Evolutionary conservation across 1,284 basidiomycete genomes (phyloP), one percentile per base, ranked within the genome.

Genomic region (Volvariella surrecta): DNA sequence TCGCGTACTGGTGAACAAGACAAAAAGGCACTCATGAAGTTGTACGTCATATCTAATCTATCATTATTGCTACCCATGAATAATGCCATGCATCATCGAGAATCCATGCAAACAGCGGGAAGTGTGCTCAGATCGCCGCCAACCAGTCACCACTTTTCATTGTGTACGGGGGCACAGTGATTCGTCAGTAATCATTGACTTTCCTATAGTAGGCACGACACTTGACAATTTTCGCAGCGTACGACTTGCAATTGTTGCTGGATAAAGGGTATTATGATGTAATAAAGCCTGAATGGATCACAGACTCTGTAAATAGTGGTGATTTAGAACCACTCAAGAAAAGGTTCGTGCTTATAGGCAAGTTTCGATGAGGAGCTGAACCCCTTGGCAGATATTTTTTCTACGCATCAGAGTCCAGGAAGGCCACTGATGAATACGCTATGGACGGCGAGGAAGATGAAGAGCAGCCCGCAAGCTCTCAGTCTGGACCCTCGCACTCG

Each of bases 241-340:
- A 81, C 50, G 78, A 84, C 53, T 62, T 86, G 44, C 76, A 79
- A 60, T 58, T 73, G 55, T 69, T 75, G 53, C 82, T 77, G 45
- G 66, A 83, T 48, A 83, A 83, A 54, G 77, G 68, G 3, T 63
- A 66, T 1, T 62, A 77, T 45, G 85, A 89, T 54, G 74, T 94
- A 40, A 65, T 95, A 44, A 79, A 73, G 43, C 88, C 92, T 0
- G 63, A 73, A 22, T 96, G 91, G 90, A 68, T 96, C 40, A 58
- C 71, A 37, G 87, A 91, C 54, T 90, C 82, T n/a, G 71, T 93
- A 35, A 66, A 71, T 2, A 64, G 68, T 21, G 71, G 69, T 11
- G 62, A 72, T 43, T 61, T 70, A 11, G 57, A 80, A 10, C 81
- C 88, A 0, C 59, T 91, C 38, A 68, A 64, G 28, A 79, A 82